Conservation (phyloP, 495 filamentous ascomycete genomes). For the Aspergillus olivimuriae region DNA sequence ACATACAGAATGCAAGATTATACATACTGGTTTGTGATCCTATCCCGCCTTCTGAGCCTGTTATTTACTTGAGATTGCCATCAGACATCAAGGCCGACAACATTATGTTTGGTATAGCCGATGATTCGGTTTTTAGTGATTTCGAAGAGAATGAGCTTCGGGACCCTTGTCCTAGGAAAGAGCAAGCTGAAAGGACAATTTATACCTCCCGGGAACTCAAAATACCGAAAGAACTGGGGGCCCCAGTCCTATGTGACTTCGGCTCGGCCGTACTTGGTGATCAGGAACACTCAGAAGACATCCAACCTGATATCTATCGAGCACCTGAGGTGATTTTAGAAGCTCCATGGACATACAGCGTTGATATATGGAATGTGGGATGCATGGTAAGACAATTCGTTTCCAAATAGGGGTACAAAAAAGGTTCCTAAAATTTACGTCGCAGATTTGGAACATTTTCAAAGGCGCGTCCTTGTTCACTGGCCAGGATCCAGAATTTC, state of each 20-base stretch:
- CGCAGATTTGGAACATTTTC: slow-evolving; percentile 27
- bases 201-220: slow-evolving; percentile 21
- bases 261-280: slow-evolving; percentile 17
- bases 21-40: slow-evolving; percentile 28
- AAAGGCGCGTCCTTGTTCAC: slow-evolving; percentile 23
- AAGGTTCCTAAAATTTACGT: slow-evolving; percentile 1
- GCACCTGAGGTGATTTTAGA: slow-evolving; percentile 37
- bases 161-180: slow-evolving; percentile 23
- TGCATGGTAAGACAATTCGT: slow-evolving; percentile 28
- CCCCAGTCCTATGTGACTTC: slow-evolving; percentile 26
- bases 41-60: not conserved
- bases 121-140: slow-evolving; percentile 27
- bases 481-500: slow-evolving; percentile 15
- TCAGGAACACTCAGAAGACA: slow-evolving; percentile 11
- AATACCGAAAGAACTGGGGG: slow-evolving; percentile 13
- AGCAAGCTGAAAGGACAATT: slow-evolving; percentile 20
- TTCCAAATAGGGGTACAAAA: not conserved
- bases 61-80: not conserved
- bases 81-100: slow-evolving; percentile 36
- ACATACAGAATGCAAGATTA: slow-evolving; percentile 42
- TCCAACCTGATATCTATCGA: slow-evolving; percentile 35
- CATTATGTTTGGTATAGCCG: slow-evolving; percentile 28
- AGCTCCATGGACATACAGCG: slow-evolving; percentile 31
- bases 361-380: slow-evolving; percentile 41
- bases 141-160: slow-evolving; percentile 22